Evolutionary conservation across 108 stramenopile species (phyloP), one percentile per base, ranked within the genome.

Genomic region (Pseudonitzschia delicatissima): DNA sequence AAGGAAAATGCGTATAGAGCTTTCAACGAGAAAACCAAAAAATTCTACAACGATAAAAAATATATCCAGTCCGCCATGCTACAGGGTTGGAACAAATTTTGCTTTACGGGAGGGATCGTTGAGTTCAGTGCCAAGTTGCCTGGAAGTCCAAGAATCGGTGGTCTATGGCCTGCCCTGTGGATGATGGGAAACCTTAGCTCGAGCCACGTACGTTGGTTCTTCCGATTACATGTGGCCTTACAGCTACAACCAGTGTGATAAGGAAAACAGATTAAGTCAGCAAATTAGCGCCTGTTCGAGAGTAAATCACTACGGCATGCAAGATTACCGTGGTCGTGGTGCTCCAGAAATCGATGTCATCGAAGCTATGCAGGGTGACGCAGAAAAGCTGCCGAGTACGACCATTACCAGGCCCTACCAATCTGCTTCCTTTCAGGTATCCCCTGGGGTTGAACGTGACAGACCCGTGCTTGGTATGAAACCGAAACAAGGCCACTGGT

Each of bases 81-180:
- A 6, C 95, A 96, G 72, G 80, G 89, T 21, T 96, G 95, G 95
- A 91, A 93, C 63, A 96, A 96, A 72, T 96, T 96, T 73, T 96
- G 95, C 70, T 77, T 92, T 49, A 88, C 87, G 7, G 92, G 92
- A 11, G 95, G 95, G 0, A 90, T 96, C 59, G 70, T 96, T 45
- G 95, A 96, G 74, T 87, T 93, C 53, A 62, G 63, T 7, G 95
- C 92, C 23, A 86, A 85, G 66, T 64, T 96, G 25, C 95, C 95
- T 11, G 95, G 95, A 1, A 73, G 85, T 53, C 76, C 85, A 17
- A 37, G 67, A 23, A 66, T 70, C 4, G 92, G 90, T 18, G 95
- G 95, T 36, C 64, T 96, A 25, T 96, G 95, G 95, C 95, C 95
- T 29, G 95, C 95, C 18, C 58, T 96, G 12, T 96, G 95, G 95